Evolutionary conservation across 257 asterid species (phyloP).

Genomic region (Solanum paucissectum): DNA sequence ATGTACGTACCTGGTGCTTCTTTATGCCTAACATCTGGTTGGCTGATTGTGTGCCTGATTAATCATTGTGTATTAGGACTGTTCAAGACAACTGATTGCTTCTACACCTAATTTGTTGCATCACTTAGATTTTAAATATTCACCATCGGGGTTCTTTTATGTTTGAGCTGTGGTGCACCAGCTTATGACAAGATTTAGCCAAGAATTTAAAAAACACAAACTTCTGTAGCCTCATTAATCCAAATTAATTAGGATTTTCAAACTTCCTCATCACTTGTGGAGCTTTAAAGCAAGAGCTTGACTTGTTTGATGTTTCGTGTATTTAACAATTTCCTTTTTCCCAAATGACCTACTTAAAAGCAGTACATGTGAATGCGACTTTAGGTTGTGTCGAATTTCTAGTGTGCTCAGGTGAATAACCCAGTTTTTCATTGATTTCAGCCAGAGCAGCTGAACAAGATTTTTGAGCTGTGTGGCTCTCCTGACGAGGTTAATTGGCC

Average conservation of each 20-base stretch:
- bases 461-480: slow-evolving; percentile 92
- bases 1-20: not conserved
- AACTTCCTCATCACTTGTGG: not conserved
- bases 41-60: not conserved
- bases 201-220: not conserved
- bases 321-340: not conserved
- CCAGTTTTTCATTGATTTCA: slow-evolving; percentile 14
- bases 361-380: not conserved
- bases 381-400: not conserved
- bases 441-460: slow-evolving; percentile 95
- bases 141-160: not conserved
- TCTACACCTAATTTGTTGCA: not conserved
- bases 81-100: not conserved
- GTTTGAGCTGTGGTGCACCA: not conserved
- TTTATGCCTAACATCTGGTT: not conserved
- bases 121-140: not conserved
- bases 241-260: not conserved
- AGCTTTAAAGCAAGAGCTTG: not conserved
- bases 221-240: not conserved
- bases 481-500: slow-evolving; percentile 97
- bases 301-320: not conserved
- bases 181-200: not conserved
- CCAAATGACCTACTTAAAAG: not conserved
- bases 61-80: not conserved
- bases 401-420: not conserved